Percentiles rank a stretch among this genome's conserved stretches.
Evolutionary conservation across 495 filamentous ascomycete genomes (phyloP).

Genomic region (Neurospora africana): DNA sequence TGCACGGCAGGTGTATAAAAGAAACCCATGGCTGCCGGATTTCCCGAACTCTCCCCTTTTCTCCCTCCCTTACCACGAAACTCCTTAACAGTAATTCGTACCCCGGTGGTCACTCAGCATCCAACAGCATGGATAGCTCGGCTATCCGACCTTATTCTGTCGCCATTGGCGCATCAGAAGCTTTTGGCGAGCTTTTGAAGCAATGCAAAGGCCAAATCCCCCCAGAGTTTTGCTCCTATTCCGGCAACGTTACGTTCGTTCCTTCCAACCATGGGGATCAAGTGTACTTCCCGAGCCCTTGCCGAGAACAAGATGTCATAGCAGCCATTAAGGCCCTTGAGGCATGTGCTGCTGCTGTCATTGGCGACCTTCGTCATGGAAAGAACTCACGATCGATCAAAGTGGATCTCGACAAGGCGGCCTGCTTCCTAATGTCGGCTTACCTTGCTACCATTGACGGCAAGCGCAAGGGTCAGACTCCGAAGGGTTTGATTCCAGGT

Average conservation of each 20-base stretch:
- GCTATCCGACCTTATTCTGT: constrained; percentile 13
- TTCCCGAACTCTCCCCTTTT: not conserved
- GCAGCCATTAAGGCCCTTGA: constrained; percentile 62
- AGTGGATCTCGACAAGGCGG: constrained; percentile 53
- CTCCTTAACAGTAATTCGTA: not conserved
- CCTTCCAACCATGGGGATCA: constrained; percentile 21
- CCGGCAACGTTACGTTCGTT: constrained; percentile 19
- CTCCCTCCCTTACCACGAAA: not conserved
- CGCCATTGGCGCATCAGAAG: constrained; percentile 16
- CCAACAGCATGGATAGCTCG: not conserved
- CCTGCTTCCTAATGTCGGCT: constrained; percentile 59
- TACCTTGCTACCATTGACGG: constrained; percentile 64
- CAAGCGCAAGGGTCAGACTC: constrained; percentile 50
- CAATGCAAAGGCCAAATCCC: constrained; percentile 20
- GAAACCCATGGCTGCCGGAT: not conserved
- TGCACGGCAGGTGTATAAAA: not conserved
- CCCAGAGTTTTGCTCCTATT: constrained; percentile 17
- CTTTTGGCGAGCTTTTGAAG: constrained; percentile 17
- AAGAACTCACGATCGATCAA: constrained; percentile 30
- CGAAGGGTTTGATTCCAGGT: constrained; percentile 53
- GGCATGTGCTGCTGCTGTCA: constrained; percentile 52
- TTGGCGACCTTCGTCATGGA: constrained; percentile 49
- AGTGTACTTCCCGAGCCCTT: constrained; percentile 49
- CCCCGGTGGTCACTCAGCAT: not conserved
- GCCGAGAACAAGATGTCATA: constrained; percentile 60